Evolutionary conservation across 2,329 filamentous ascomycete species (phyloP), one percentile per base, ranked within the genome.

Genomic region (Alternaria tenuissima): DNA sequence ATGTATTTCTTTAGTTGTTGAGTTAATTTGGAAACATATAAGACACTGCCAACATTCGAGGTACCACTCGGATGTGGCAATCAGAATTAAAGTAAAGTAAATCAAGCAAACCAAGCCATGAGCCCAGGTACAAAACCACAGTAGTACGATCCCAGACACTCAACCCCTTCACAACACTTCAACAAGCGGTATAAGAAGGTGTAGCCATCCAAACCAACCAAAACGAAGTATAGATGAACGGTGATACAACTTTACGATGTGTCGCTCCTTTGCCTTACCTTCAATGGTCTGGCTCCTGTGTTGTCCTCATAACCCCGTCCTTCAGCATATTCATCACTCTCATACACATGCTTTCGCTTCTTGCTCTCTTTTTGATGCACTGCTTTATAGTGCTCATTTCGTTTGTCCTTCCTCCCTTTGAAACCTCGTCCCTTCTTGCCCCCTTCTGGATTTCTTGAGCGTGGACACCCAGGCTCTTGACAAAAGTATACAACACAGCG

Each of bases 341-440:
- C 49, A 11, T 46, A 20, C 3, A 4, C 7, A 16, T 18, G 51
- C 28, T 48, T 61, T 20, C 57, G 61, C 42, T 57, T 67, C 44
- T 46, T 67, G 7, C 32, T 48, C 9, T 39, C 38, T 7, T 61
- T 57, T 4, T 58, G 39, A 62, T 76, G 73, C 22, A 72, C 66
- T n/a, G 63, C 73, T 26, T 64, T 56, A 1, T 72, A 30, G 52
- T 76, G 73, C 42, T 76, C 73, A 7, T 67, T 61, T 59, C 71
- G 70, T 41, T 78, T 78, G 53, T 78, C 75, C 38, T 66, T 74
- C 7, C 75, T 57, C 0, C 52, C 58, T 2, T 69, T 69, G 48
- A 77, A 77, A 44, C 74, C 69, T 7, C 70, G 56, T 0, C 73
- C 70, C 28, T 68, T 67, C 32, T 57, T 67, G 0, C 65, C 69